Evolutionary conservation across 768 basidiomycete genomes (phyloP), one percentile per base, ranked within the genome.

Genomic region (Tylopilus rubrobrunneus): DNA sequence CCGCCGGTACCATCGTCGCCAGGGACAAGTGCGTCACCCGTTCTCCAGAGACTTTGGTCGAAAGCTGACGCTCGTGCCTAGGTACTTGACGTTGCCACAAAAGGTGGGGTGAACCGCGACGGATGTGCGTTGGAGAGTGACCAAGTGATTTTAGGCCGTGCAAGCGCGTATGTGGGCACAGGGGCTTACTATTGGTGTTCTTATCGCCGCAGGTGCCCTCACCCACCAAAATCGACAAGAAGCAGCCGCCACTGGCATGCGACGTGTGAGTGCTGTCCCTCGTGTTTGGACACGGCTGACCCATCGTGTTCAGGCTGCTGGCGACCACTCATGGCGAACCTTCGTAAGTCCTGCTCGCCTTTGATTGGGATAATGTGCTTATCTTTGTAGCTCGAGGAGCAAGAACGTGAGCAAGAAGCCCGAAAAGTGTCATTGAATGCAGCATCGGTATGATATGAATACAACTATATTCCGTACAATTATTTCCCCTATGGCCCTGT

Each of bases 151-250:
- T 54, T 39, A 76, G 77, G 73, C 89, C 27, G 89, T 92, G 4
- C 89, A 92, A 69, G 88, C 86, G 31, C 87, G 89, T 79, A 86
- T 91, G 85, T 91, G 88, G 88, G 89, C 89, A 4, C 89, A 92
- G 58, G 89, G 87, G 4, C 67, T 91, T 53, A 92, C 89, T 0
- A 82, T 92, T 43, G 87, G 86, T 36, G 75, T 90, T 25, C 70
- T 91, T 28, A 76, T 89, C 52, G 84, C 72, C 4, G 87, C 88
- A 14, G 89, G 86, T 58, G 81, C 81, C 6, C 69, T 90, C 27
- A 83, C 86, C 3, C 82, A 82, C 28, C 64, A 71, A 34, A 74
- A 73, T 52, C 76, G 78, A 6, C 66, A 73, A 15, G 76, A 76
- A 10, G 68, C 71, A 4, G 76, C 75, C 0, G 43, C 59, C 2